Base-by-base conservation (phyloP, 495 filamentous ascomycete species). In the Talaromyces adpressus region DNA sequence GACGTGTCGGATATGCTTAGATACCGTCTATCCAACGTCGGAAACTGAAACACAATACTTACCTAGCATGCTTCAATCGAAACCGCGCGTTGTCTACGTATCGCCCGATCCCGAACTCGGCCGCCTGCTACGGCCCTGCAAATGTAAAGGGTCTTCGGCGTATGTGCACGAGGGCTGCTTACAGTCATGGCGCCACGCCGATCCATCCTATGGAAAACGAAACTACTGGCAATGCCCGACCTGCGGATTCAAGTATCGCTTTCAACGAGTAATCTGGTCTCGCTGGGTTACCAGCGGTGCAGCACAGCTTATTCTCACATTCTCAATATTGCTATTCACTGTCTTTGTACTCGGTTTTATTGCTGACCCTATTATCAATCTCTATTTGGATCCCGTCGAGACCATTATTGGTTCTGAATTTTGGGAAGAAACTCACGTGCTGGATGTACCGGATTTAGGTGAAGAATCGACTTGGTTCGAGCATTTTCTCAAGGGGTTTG, bases 111-210 rank as follows among this genome's bases (percentile, higher is more conserved):
- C 87, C n/a, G 84, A 89, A 62, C 77, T 84, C 36, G 92, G 91
- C 45, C 88, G 91, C 5, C 79, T 98, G n/a, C 81, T 98, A 57
- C 88, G 90, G 29, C 94, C 94, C 4, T 98, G 94, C 81, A 86
- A 87, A 73, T 98, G 94, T 79, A 93, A 90, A 76, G 94, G 94
- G 61, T 90, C 88, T 14, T 90, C 92, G 63, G 88, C 89, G 75
- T 97, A 96, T 78, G 92, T 98, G 36, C 94, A 98, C 73, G 91
- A 96, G 72, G 90, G 86, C n/a, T 98, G 94, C 72, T 80, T 98
- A 20, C 87, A 93, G 70, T 76, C 81, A 32, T 98, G 94, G 94
- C 87, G 94, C 63, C 80, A 87, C 58, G 80, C 89, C 9, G 86
- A 92, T 70, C 89, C 89, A 6, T 68, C 77, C 29, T 86, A 88